Percentiles rank a stretch among this genome's conserved stretches.
Conservation (phyloP, 23 red algal species). For the Agarophyton chilense region DNA sequence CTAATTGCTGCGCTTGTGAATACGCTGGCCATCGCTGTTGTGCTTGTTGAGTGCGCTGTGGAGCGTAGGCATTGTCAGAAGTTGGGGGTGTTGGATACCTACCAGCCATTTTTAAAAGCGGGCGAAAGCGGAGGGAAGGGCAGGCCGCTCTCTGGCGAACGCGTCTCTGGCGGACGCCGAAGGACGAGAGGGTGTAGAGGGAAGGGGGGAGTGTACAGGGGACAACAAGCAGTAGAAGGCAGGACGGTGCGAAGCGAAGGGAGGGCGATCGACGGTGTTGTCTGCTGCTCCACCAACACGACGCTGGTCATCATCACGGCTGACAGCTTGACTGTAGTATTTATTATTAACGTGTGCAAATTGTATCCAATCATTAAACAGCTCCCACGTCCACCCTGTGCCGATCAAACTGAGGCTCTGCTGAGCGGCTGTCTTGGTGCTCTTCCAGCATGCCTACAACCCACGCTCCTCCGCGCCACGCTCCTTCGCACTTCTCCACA, state of each 20-base stretch:
- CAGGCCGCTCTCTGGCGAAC: neutral
- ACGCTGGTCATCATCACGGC: neutral
- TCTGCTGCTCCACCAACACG: neutral
- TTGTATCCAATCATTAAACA: neutral
- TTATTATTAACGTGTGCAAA: neutral
- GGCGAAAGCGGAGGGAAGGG: neutral
- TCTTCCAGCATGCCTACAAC: too few species aligned
- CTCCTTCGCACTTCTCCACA: too few species aligned
- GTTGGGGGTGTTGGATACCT: slow-evolving; percentile 4
- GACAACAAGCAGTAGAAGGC: neutral
- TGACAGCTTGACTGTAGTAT: slow-evolving; percentile 15
- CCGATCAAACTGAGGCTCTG: neutral
- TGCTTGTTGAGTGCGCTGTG: slow-evolving; percentile 7
- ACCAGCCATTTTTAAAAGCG: neutral
- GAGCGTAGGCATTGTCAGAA: slow-evolving; percentile 19
- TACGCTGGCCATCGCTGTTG: neutral
- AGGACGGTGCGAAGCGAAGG: neutral
- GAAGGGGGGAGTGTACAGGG: too few species aligned
- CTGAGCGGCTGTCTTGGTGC: too few species aligned
- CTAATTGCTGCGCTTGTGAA: neutral
- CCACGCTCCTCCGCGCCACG: too few species aligned
- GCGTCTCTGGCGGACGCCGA: neutral
- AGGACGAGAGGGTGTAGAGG: neutral
- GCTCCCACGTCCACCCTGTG: neutral
- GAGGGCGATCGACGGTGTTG: slow-evolving; percentile 12